These are phyloP conservation scores for Porcisia deanei DNA, from an alignment of 208 protist species.

Conservation along the genomic window DNA sequence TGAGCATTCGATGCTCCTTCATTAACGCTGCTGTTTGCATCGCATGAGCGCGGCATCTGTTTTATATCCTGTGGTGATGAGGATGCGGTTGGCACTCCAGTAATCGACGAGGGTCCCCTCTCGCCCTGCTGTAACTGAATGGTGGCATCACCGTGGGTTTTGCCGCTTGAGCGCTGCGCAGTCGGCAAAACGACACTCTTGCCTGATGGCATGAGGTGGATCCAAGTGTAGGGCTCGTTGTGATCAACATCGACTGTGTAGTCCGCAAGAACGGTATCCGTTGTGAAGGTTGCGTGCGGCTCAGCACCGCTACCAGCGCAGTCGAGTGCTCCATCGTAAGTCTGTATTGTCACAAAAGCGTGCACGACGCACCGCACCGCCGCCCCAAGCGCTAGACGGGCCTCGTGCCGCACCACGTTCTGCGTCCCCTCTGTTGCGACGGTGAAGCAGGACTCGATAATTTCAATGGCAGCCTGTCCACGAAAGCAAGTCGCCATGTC, in stretches of 20 bases:
- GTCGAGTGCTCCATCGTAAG: neutral
- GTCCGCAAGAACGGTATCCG: conserved; percentile 55
- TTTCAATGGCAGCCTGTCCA: conserved; percentile 40
- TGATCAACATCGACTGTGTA: conserved; percentile 69
- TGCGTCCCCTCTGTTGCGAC: conserved; percentile 36
- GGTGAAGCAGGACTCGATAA: conserved; percentile 50
- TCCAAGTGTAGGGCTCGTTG: conserved; percentile 47
- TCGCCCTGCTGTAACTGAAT: neutral
- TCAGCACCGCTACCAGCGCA: conserved; percentile 1
- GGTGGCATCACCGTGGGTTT: neutral
- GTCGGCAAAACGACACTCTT: neutral
- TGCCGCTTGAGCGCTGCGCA: neutral
- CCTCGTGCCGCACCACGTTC: conserved; percentile 35
- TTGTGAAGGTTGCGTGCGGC: conserved; percentile 39
- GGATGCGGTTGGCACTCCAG: conserved; percentile 5
- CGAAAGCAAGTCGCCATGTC: conserved; percentile 21
- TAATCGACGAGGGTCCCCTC: neutral
- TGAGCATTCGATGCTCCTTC: neutral
- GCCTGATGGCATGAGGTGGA: conserved; percentile 33
- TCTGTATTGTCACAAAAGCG: conserved; percentile 23
- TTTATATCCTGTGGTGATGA: neutral
- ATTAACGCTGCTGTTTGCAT: neutral
- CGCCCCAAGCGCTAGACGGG: conserved; percentile 10
- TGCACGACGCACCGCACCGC: conserved; percentile 23
- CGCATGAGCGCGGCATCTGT: neutral